Conservation (phyloP, 306 rosid species). For the Vicia villosa region DNA sequence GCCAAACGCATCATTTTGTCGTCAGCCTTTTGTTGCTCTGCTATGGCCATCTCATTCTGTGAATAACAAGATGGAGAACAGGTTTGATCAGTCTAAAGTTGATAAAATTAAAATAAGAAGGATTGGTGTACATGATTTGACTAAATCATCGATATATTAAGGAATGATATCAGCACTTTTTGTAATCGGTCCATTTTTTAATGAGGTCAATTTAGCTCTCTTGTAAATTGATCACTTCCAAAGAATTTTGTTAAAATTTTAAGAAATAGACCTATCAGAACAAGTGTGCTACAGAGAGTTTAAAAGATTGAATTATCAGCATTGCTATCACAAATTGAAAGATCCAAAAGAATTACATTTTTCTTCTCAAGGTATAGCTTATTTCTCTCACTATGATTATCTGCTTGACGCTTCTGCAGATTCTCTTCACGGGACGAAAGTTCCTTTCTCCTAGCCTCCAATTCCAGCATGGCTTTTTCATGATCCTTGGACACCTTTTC, state of each 20-base stretch:
- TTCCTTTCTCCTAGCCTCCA: conserved; percentile 46
- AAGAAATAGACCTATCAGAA: neutral
- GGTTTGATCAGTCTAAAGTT: conserved; percentile 11
- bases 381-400: conserved; percentile 55
- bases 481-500: conserved; percentile 50
- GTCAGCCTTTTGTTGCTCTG: conserved; percentile 69
- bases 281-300: neutral
- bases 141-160: neutral
- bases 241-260: neutral
- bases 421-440: conserved; percentile 55
- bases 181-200: neutral
- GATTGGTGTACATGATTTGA: neutral
- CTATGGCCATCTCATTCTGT: conserved; percentile 70
- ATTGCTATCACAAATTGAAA: conserved; percentile 11
- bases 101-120: neutral
- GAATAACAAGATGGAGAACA: neutral
- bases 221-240: too few species aligned
- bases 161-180: neutral
- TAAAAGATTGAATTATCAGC: neutral
- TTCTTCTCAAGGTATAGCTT: conserved; percentile 48
- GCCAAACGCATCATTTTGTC: conserved; percentile 62
- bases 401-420: conserved; percentile 50
- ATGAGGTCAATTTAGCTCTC: neutral
- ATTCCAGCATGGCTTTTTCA: too few species aligned
- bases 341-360: conserved; percentile 53